Evolutionary conservation across 768 basidiomycete genomes (phyloP).

Genomic region (Fomitopsis pulvina): DNA sequence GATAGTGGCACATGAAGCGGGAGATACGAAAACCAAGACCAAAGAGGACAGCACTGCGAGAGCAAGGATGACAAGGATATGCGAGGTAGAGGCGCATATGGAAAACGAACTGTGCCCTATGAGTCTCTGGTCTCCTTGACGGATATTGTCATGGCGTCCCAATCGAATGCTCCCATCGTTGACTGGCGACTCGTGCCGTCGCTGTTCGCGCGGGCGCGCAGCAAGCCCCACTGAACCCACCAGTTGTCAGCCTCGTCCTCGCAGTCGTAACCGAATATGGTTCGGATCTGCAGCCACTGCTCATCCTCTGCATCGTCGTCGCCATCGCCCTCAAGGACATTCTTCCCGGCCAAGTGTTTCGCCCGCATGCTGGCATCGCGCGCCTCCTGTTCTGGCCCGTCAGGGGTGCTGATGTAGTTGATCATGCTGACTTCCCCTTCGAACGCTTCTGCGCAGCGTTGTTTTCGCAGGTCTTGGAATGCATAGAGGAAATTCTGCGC

Average conservation of each 20-base stretch:
- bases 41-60: neutral
- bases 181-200: neutral
- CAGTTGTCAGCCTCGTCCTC: slow-evolving; percentile 32
- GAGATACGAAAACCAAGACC: too few relatives aligned
- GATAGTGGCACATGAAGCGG: too few relatives aligned
- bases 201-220: slow-evolving; percentile 14
- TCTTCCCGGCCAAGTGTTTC: slow-evolving; percentile 12
- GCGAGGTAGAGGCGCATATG: too few relatives aligned
- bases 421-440: slow-evolving; percentile 17
- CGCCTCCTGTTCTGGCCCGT: slow-evolving; percentile 12
- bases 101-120: neutral
- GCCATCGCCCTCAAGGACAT: slow-evolving; percentile 14
- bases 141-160: neutral
- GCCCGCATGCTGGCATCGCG: slow-evolving; percentile 23
- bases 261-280: slow-evolving; percentile 29
- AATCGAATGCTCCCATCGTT: neutral
- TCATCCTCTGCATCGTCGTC: slow-evolving; percentile 6
- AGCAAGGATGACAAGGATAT: too few relatives aligned
- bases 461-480: slow-evolving; percentile 29
- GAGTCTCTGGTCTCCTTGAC: neutral
- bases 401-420: slow-evolving; percentile 16
- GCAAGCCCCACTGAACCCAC: slow-evolving; percentile 30
- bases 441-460: slow-evolving; percentile 22
- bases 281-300: slow-evolving; percentile 24
- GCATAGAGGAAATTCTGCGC: slow-evolving; percentile 26